phyloP scores from a whole-genome alignment of 805 yeast species.

The Saccharomycopsis babjevae region DNA sequence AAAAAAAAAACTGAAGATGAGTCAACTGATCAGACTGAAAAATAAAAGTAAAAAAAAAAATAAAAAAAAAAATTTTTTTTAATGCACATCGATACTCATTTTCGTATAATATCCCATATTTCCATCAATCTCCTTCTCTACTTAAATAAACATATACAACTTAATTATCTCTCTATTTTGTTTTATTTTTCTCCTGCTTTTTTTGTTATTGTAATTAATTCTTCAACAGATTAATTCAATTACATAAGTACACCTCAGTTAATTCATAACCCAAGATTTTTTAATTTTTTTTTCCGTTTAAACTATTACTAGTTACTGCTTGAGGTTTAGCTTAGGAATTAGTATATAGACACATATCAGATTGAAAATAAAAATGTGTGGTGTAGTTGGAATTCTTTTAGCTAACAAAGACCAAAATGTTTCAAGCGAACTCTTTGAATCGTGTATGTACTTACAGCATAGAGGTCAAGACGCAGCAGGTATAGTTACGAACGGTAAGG shows the following conservation, averaged over 20 bases:
- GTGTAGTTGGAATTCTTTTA: constrained; percentile 78
- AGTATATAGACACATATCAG: neutral
- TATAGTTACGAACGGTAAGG: constrained; percentile 86
- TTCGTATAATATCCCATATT: neutral
- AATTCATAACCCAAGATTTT: neutral
- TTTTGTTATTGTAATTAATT: neutral
- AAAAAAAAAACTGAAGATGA: neutral
- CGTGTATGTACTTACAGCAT: constrained; percentile 86
- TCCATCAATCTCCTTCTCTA: neutral
- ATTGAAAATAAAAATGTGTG: constrained; percentile 58
- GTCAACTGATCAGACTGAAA: neutral
- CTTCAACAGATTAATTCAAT: neutral
- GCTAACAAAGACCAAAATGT: constrained; percentile 66
- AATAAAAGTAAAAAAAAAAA: neutral
- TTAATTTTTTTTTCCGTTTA: neutral
- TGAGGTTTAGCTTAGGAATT: too few relatives aligned
- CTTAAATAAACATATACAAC: neutral
- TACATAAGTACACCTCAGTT: neutral
- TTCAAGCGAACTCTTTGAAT: constrained; percentile 87
- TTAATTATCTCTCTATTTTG: neutral
- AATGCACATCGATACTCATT: neutral
- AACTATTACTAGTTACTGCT: neutral
- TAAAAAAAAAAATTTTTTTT: neutral
- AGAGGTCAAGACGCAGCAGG: constrained; percentile 99
- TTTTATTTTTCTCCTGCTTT: neutral